These are phyloP conservation scores for Tilletia caries DNA, from an alignment of 1,284 basidiomycete species.

Conservation along the genomic window DNA sequence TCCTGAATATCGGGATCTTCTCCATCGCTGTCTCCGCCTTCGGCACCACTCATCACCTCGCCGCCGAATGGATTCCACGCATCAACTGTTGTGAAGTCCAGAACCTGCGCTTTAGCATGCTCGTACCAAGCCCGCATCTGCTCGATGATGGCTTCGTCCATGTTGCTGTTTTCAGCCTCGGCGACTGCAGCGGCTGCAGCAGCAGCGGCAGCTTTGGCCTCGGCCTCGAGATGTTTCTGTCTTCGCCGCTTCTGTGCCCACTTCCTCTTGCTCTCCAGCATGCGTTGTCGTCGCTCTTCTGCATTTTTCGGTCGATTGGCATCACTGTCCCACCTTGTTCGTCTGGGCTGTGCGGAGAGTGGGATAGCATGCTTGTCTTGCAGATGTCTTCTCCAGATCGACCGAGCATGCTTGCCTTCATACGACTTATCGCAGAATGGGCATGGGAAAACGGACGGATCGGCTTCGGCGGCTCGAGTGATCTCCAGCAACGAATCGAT, in stretches of 20 bases:
- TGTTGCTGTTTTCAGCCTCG: slow-evolving; percentile 13
- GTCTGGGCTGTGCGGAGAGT: slow-evolving; percentile 57
- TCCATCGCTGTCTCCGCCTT: not conserved
- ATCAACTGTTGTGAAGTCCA: not conserved
- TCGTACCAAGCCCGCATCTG: slow-evolving; percentile 13
- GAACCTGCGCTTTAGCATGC: slow-evolving; percentile 1
- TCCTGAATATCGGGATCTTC: not conserved
- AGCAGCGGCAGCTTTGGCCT: slow-evolving; percentile 17
- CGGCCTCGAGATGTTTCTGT: slow-evolving; percentile 39
- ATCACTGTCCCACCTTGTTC: slow-evolving; percentile 61
- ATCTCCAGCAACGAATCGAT: not conserved
- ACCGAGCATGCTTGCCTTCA: slow-evolving; percentile 60
- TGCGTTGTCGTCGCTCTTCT: slow-evolving; percentile 58
- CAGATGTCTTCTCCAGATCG: slow-evolving; percentile 61
- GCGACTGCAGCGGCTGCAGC: slow-evolving; percentile 14
- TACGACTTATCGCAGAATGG: slow-evolving; percentile 58
- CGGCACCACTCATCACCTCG: not conserved
- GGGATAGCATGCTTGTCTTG: slow-evolving; percentile 62
- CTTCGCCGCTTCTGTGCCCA: slow-evolving; percentile 59
- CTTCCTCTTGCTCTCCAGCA: slow-evolving; percentile 58
- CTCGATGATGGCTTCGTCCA: not conserved
- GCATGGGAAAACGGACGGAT: slow-evolving; percentile 48
- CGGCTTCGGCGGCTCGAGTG: slow-evolving; percentile 13
- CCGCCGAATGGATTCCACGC: not conserved
- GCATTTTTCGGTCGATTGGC: slow-evolving; percentile 59